A percentile compares a stretch with the other conserved stretches of the same genome.
Evolutionary conservation across 441 rosid species (phyloP).

Genomic region (Pelargonium australe): DNA sequence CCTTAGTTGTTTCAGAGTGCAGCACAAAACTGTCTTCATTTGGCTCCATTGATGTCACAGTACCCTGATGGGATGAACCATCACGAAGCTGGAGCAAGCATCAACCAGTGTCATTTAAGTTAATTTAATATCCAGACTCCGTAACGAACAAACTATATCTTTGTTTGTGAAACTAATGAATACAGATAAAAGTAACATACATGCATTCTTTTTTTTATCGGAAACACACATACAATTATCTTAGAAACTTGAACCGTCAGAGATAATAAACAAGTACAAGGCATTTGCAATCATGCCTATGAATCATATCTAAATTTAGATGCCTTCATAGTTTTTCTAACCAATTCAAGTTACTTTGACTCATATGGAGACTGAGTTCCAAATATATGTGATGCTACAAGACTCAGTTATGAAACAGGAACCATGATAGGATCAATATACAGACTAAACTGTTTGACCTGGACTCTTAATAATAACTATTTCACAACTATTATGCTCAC

Average conservation of each 20-base stretch:
- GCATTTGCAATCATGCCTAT: neutral
- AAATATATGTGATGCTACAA: neutral
- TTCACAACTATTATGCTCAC: neutral
- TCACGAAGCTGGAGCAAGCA: slow-evolving; percentile 63
- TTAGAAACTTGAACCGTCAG: neutral
- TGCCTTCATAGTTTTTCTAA: neutral
- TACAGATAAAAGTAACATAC: neutral
- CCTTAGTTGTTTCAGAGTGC: slow-evolving; percentile 62
- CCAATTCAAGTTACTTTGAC: neutral
- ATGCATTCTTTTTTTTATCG: no score
- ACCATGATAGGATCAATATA: neutral
- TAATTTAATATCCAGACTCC: neutral
- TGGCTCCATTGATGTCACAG: slow-evolving; percentile 94
- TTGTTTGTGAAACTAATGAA: neutral
- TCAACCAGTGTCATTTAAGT: slow-evolving; percentile 3
- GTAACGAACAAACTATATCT: neutral
- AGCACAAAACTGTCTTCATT: slow-evolving; percentile 69
- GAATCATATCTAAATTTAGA: neutral
- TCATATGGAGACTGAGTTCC: neutral
- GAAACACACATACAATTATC: neutral
- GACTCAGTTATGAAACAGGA: neutral
- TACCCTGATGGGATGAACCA: slow-evolving; percentile 76
- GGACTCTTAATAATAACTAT: neutral
- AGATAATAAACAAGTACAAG: no score
- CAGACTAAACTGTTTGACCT: neutral